Base-by-base conservation (phyloP, 352 stramenopile species). In the Lagenidium sp. region DNA sequence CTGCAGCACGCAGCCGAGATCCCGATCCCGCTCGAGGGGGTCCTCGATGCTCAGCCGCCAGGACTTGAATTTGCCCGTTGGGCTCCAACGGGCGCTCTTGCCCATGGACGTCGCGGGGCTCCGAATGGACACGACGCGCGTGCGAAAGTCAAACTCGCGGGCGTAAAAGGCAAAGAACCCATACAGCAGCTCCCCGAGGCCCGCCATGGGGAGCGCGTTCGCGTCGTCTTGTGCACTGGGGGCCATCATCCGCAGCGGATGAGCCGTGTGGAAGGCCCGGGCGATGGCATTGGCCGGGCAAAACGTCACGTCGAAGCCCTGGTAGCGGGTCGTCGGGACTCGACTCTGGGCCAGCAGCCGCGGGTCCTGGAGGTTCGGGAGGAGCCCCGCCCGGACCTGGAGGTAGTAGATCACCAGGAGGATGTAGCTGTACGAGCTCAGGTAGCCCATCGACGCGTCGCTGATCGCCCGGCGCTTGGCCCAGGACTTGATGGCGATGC, bases 371-470 rank as follows among this genome's bases (percentile, higher is more conserved):
- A 99, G 58, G 58, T 97, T 98, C 1, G 96, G 96, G 4, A 99
- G 65, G 16, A 99, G 58, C 1, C 81, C 80, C 15, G 61, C 64
- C 8, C 62, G 46, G 15, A 39, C 29, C 50, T 98, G 94, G 20
- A 99, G 68, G 64, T 97, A 99, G 65, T 98, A 96, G 24, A 99
- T 81, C 11, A 97, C 73, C 52, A 98, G 82, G 21, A 99, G 51
- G 44, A 99, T 90, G 69, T 98, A 99, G 4, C 94, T 97, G 66
- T 99, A 99, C 19, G 88, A 98, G 57, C 83, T 98, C 31, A 99
- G 68, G 19, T 91, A 98, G 20, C 97, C 95, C 35, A 85, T 65
- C 3, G 85, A 89, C 21, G 97, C 95, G 51, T 98, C 95, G 67
- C 97, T 99, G 38, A 99, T 92, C 24, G 81, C 68, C 15, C 97